Conservation (phyloP, 208 protist species). For the Wallacemonas collosoma region DNA sequence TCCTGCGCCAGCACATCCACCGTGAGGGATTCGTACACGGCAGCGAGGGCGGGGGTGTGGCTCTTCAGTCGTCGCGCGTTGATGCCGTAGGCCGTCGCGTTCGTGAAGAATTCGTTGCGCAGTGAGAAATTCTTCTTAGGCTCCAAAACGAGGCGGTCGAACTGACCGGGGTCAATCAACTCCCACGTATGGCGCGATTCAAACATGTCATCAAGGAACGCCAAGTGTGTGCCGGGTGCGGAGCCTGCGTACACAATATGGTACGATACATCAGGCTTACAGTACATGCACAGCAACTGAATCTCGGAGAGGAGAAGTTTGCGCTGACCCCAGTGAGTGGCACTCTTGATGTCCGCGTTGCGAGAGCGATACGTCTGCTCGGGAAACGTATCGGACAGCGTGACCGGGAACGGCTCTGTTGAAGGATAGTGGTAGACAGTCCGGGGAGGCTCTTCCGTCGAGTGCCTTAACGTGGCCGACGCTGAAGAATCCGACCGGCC, state of each 20-base stretch:
- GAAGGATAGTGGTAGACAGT: conserved; percentile 86
- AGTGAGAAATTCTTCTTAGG: conserved; percentile 72
- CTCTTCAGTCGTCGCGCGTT: conserved; percentile 75
- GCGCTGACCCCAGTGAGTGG: conserved; percentile 96
- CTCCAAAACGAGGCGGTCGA: conserved; percentile 72
- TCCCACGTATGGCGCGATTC: conserved; percentile 88
- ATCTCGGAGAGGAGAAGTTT: conserved; percentile 96
- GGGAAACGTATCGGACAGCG: conserved; percentile 74
- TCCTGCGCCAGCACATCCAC: conserved; percentile 35
- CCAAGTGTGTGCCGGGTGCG: conserved; percentile 94
- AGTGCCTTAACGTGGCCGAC: not conserved
- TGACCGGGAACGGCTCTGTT: conserved; percentile 60
- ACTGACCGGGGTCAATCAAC: conserved; percentile 93
- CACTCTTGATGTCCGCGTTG: conserved; percentile 82
- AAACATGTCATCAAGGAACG: conserved; percentile 91
- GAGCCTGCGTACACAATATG: conserved; percentile 95
- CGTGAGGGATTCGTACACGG: conserved; percentile 59
- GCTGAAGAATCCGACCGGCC: not conserved
- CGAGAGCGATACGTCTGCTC: conserved; percentile 83
- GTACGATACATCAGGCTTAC: conserved; percentile 64
- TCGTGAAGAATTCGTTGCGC: conserved; percentile 95
- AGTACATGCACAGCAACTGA: conserved; percentile 92
- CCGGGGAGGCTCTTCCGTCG: not conserved
- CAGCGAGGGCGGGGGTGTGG: conserved; percentile 52
- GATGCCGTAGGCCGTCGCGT: conserved; percentile 91